phyloP scores from a whole-genome alignment of 192 early-diverging fungal genomes.

The Jimgerdemannia lactiflua region DNA sequence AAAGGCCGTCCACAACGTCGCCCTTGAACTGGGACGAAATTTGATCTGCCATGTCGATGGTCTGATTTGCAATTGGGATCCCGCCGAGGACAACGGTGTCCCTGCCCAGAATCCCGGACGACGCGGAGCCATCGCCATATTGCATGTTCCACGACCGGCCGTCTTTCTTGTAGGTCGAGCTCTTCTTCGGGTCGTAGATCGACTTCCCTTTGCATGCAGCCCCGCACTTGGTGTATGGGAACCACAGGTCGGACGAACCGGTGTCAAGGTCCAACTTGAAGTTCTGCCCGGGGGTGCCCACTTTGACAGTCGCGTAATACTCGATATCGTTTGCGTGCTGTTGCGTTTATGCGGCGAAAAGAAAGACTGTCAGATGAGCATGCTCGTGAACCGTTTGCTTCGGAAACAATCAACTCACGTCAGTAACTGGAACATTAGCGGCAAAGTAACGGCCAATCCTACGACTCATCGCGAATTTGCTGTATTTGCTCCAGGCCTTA shows the following conservation, averaged over 20 bases:
- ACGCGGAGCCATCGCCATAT: slow-evolving; percentile 50
- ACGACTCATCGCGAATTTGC: background rate
- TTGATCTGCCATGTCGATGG: slow-evolving; percentile 53
- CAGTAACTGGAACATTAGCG: background rate
- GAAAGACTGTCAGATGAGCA: background rate
- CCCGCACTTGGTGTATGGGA: slow-evolving; percentile 32
- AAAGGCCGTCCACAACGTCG: slow-evolving; percentile 60
- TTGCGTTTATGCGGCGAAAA: background rate
- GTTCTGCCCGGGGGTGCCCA: slow-evolving; percentile 65
- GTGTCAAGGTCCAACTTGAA: slow-evolving; percentile 74
- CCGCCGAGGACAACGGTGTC: slow-evolving; percentile 64
- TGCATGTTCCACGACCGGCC: slow-evolving; percentile 47
- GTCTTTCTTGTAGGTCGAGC: slow-evolving; percentile 49
- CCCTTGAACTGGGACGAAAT: slow-evolving; percentile 52
- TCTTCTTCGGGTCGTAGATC: slow-evolving; percentile 47
- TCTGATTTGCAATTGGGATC: slow-evolving; percentile 54
- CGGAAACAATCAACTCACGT: background rate
- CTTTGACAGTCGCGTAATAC: slow-evolving; percentile 31
- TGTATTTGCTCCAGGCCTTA: slow-evolving; percentile 22
- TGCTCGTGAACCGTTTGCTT: too few species aligned
- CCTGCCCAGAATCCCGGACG: slow-evolving; percentile 34
- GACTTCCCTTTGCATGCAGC: slow-evolving; percentile 26
- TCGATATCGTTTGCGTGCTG: slow-evolving; percentile 13
- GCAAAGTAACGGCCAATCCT: background rate
- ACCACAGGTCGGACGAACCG: slow-evolving; percentile 69